Percentiles rank a stretch among this genome's conserved stretches.
phyloP scores from a whole-genome alignment of 345 rosid species.

The Turritis glabra region DNA sequence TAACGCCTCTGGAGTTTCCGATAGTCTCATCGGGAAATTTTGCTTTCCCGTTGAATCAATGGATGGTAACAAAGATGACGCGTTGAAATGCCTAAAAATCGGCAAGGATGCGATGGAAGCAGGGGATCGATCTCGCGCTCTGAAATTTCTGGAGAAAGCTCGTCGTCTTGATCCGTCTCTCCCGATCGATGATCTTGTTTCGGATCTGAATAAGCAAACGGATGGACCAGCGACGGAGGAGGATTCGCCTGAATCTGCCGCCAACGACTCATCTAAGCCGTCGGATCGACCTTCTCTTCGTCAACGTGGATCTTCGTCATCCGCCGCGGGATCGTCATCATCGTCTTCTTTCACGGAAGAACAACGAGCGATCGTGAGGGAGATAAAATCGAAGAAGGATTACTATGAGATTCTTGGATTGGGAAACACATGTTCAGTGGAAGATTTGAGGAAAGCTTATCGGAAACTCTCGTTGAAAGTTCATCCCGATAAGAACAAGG shows the following conservation, averaged over 20 bases:
- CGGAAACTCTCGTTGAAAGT: constrained; percentile 86
- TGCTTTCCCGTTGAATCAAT: constrained; percentile 34
- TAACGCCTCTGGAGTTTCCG: not conserved
- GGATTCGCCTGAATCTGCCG: constrained; percentile 28
- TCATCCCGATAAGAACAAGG: constrained; percentile 93
- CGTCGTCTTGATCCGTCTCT: constrained; percentile 87
- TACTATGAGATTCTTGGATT: constrained; percentile 82
- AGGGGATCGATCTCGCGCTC: constrained; percentile 80
- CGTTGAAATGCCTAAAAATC: constrained; percentile 77
- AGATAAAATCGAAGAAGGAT: constrained; percentile 79
- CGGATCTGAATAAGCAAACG: constrained; percentile 42
- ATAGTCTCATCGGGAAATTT: constrained; percentile 3
- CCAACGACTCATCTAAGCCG: constrained; percentile 36
- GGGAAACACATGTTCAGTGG: constrained; percentile 59
- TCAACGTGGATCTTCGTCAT: constrained; percentile 43
- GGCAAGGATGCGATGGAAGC: constrained; percentile 76
- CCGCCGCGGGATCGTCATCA: constrained; percentile 22
- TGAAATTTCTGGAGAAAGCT: constrained; percentile 78
- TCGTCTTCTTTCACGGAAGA: constrained; percentile 57
- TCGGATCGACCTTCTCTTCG: constrained; percentile 65
- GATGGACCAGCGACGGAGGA: constrained; percentile 24
- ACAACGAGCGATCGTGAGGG: constrained; percentile 65
- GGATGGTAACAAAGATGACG: constrained; percentile 97
- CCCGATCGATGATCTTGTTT: constrained; percentile 60
- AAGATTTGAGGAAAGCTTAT: constrained; percentile 82